phyloP scores from a whole-genome alignment of 305 asterid genomes.

The Salvia sclarea region DNA sequence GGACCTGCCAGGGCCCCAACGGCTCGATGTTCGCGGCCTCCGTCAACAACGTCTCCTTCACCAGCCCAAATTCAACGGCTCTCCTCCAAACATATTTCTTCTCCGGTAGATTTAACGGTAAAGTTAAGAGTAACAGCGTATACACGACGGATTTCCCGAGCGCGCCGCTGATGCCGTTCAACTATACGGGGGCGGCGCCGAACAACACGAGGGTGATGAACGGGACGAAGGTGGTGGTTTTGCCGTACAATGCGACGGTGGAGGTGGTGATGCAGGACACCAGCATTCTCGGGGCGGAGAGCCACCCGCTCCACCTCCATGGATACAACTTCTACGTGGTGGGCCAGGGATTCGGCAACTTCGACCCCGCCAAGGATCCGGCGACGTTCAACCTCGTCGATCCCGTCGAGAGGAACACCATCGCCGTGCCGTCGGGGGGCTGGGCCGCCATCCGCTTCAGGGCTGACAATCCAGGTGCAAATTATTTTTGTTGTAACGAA shows the following conservation, averaged over 20 bases:
- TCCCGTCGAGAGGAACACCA: slow-evolving; percentile 60
- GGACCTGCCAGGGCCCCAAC: slow-evolving; percentile 63
- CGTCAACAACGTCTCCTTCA: slow-evolving; percentile 53
- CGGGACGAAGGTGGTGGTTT: slow-evolving; percentile 51
- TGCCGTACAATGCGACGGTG: slow-evolving; percentile 49
- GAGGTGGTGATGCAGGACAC: slow-evolving; percentile 47
- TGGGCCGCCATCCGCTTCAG: slow-evolving; percentile 64
- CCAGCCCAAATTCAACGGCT: slow-evolving; percentile 41
- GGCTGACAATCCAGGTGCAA: slow-evolving; percentile 56
- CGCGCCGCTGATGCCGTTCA: slow-evolving; percentile 42
- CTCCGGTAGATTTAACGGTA: slow-evolving; percentile 33
- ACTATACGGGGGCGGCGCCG: slow-evolving; percentile 62
- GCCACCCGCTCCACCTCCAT: slow-evolving; percentile 34
- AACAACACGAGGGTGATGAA: slow-evolving; percentile 44
- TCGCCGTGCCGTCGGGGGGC: slow-evolving; percentile 59
- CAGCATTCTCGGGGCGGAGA: slow-evolving; percentile 32
- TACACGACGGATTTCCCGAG: slow-evolving; percentile 53
- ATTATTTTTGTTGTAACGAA: too few relatives aligned
- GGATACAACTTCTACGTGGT: slow-evolving; percentile 40
- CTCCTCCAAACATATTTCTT: slow-evolving; percentile 51
- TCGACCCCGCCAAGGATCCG: slow-evolving; percentile 48
- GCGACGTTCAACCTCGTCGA: slow-evolving; percentile 51
- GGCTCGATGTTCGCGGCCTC: slow-evolving; percentile 56
- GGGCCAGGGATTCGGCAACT: slow-evolving; percentile 67
- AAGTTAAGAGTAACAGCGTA: too few relatives aligned